Evolutionary conservation across 306 rosid genomes (phyloP), one percentile per base, ranked within the genome.

Genomic region (Hippophae gyantsensis): DNA sequence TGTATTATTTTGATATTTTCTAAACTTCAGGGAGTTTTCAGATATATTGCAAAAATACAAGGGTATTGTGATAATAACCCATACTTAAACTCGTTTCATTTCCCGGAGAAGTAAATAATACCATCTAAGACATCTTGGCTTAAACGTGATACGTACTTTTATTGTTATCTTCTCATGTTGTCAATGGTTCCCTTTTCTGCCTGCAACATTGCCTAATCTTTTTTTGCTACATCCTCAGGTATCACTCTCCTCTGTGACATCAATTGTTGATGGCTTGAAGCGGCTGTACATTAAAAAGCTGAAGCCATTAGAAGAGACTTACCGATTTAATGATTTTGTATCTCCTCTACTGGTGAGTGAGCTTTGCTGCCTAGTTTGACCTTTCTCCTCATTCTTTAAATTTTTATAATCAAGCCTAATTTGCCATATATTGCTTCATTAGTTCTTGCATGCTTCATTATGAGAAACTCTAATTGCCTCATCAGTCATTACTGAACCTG

Each of bases 251-350:
- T 69, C 93, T 0, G 96, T 92, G 51, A 88, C 99, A 67, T 92
- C 99, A 71, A 72, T 92, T 8, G 38, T 73, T 44, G 99, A 92
- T 74, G 96, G 96, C 60, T 85, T 92, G 69, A 92, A 88, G 77
- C 84, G 71, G 68, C 83, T 87, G 18, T 92, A 92, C 75, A 65
- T 85, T 71, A 85, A 92, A 72, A 92, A 88, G 89, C 77, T 92
- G 85, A 92, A 80, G 78, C 99, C 99, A 44, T 78, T 87, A 62
- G 99, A 92, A 85, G 86, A 70, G 64, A 43, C 88, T 50, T 92
- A 88, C 62, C 80, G 63, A 27, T 92, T 81, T 69, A 81, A 87
- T 65, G 95, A 88, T 73, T 87, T 92, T 62, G 93, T 81, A 59
- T 88, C 99, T 68, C 95, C 96, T 5, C 50, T 76, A 53, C 53